phyloP scores from a whole-genome alignment of 129 eudicot genomes.

The Oenanthe sinensis region DNA sequence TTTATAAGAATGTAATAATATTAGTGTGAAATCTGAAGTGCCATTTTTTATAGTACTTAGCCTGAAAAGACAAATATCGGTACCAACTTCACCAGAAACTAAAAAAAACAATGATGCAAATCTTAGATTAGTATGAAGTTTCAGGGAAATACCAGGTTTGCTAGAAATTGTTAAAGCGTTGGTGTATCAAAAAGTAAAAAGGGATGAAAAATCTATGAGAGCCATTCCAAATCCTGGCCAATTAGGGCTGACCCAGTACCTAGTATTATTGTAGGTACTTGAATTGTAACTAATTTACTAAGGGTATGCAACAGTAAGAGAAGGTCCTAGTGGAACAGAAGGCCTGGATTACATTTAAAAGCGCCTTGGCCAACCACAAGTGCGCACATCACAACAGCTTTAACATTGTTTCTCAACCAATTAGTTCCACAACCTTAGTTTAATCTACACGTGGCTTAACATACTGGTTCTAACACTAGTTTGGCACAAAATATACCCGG shows the following conservation, averaged over 20 bases:
- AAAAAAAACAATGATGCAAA: neutral
- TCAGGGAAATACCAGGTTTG: neutral
- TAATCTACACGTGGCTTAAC: constrained; percentile 7
- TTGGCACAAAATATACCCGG: constrained; percentile 7
- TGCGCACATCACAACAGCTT: neutral
- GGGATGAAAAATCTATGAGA: neutral
- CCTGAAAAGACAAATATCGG: neutral
- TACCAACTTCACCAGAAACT: neutral
- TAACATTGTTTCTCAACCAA: constrained; percentile 8
- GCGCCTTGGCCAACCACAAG: neutral
- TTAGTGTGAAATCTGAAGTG: neutral
- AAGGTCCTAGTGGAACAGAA: constrained; percentile 3
- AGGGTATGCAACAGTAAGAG: neutral
- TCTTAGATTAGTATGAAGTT: neutral
- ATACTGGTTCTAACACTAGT: neutral
- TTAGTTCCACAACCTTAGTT: neutral
- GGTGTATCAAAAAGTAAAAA: neutral
- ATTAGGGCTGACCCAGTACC: neutral
- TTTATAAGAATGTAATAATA: too few relatives aligned
- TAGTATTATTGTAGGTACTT: neutral
- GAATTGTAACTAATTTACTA: neutral
- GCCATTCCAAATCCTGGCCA: neutral
- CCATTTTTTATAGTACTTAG: neutral
- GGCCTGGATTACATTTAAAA: neutral
- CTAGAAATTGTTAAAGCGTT: neutral